Percentiles rank a stretch among this genome's conserved stretches.
Evolutionary conservation across 2,329 filamentous ascomycete genomes (phyloP).

Genomic region (Pyrenophora teres): DNA sequence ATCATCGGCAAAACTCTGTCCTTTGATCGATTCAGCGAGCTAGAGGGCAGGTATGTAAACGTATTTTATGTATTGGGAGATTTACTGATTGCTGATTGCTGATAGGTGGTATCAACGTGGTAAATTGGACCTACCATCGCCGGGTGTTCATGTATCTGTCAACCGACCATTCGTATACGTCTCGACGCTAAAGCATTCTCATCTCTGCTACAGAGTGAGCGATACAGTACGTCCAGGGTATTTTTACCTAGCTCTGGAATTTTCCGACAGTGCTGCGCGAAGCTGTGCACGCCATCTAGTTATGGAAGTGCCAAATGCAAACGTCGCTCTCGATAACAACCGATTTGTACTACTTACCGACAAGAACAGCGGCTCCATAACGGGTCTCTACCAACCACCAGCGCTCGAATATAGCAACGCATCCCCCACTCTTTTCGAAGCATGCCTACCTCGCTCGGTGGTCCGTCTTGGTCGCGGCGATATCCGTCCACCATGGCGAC

Average conservation of each 20-base stretch:
- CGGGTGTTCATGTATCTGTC: constrained; percentile 57
- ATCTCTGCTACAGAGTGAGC: constrained; percentile 54
- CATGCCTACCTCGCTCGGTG: constrained; percentile 48
- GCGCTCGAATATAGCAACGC: constrained; percentile 26
- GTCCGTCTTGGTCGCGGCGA: constrained; percentile 58
- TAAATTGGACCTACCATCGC: constrained; percentile 52
- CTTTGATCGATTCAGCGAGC: constrained; percentile 37
- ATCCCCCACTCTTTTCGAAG: constrained; percentile 49
- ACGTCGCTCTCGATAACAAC: neutral
- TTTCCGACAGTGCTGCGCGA: constrained; percentile 38
- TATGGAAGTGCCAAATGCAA: constrained; percentile 15
- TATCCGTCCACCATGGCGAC: constrained; percentile 47
- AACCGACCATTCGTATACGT: constrained; percentile 56
- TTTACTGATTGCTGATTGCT: neutral
- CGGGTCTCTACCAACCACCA: constrained; percentile 36
- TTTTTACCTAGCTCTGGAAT: constrained; percentile 29
- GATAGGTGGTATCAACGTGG: constrained; percentile 49
- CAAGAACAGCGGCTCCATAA: constrained; percentile 37
- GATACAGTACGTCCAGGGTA: constrained; percentile 35
- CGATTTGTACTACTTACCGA: constrained; percentile 42
- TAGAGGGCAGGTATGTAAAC: constrained; percentile 24
- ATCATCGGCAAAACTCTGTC: constrained; percentile 33
- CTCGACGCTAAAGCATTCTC: constrained; percentile 59
- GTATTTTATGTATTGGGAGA: neutral
- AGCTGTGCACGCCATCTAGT: constrained; percentile 34